Evolutionary conservation across 805 yeast genomes (phyloP).

Genomic region (Pichia heedii): DNA sequence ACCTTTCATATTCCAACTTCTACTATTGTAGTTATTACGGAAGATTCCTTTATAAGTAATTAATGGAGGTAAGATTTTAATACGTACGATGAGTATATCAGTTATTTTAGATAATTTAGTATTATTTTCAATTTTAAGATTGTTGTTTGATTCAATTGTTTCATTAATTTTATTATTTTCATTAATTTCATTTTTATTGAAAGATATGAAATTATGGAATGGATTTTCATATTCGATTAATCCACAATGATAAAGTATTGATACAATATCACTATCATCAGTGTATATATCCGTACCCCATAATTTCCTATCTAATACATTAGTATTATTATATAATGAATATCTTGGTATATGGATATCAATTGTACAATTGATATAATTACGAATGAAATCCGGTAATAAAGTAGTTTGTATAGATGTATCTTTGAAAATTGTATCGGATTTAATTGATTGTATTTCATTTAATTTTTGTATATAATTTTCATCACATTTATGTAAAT

Average conservation of each 20-base stretch:
- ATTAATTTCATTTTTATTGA: neutral
- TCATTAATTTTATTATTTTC: slow-evolving; percentile 14
- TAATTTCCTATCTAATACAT: slow-evolving; percentile 41
- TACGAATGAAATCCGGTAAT: neutral
- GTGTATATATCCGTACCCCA: slow-evolving; percentile 96
- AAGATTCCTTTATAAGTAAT: slow-evolving; percentile 54
- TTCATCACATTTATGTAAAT: neutral
- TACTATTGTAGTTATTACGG: slow-evolving; percentile 62
- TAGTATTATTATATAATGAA: slow-evolving; percentile 30
- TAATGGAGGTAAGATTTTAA: slow-evolving; percentile 61
- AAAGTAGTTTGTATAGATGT: neutral
- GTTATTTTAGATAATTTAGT: too few relatives aligned
- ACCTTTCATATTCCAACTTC: slow-evolving; percentile 70
- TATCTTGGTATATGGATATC: slow-evolving; percentile 50
- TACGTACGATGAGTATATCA: slow-evolving; percentile 48
- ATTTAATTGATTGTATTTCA: too few relatives aligned
- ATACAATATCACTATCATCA: slow-evolving; percentile 82
- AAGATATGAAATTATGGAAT: slow-evolving; percentile 1
- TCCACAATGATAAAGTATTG: slow-evolving; percentile 71
- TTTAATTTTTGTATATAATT: too few relatives aligned
- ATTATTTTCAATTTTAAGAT: too few relatives aligned
- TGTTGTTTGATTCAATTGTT: too few relatives aligned
- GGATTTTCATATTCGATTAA: slow-evolving; percentile 35
- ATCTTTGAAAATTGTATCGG: too few relatives aligned
- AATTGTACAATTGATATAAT: slow-evolving; percentile 33